phyloP scores from a whole-genome alignment of 2,329 filamentous ascomycete genomes.

The Colletotrichum gloeosporioides region DNA sequence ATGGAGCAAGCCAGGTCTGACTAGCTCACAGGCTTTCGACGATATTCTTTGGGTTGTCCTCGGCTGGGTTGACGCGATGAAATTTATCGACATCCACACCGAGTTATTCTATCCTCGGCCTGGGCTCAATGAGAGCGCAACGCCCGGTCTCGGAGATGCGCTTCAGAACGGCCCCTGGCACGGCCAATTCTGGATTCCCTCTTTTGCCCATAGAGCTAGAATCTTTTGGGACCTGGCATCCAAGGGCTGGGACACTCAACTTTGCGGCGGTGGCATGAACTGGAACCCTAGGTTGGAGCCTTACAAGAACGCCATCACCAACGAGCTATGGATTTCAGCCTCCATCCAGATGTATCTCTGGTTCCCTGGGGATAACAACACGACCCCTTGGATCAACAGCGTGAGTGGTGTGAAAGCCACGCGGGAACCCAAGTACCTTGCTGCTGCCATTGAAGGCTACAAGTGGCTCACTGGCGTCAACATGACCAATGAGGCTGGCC shows the following conservation, averaged over 20 bases:
- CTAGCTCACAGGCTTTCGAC: constrained; percentile 73
- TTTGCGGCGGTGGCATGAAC: constrained; percentile 88
- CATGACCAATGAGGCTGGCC: constrained; percentile 78
- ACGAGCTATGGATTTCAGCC: constrained; percentile 85
- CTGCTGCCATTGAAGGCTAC: constrained; percentile 79
- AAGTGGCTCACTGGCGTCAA: constrained; percentile 79
- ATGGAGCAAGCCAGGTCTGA: neutral
- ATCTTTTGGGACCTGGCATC: constrained; percentile 85
- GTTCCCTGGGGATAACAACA: constrained; percentile 81
- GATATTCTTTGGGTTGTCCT: constrained; percentile 97
- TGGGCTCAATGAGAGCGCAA: constrained; percentile 26
- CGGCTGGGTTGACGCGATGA: constrained; percentile 84
- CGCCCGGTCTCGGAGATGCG: constrained; percentile 31
- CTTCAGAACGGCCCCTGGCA: constrained; percentile 67
- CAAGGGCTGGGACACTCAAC: constrained; percentile 78
- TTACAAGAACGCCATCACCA: constrained; percentile 97
- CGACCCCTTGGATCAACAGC: constrained; percentile 65
- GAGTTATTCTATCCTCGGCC: constrained; percentile 59
- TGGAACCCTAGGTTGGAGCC: constrained; percentile 84
- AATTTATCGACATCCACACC: constrained; percentile 76
- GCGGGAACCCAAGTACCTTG: constrained; percentile 69
- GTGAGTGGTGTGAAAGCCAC: constrained; percentile 24
- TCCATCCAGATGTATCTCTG: constrained; percentile 89
- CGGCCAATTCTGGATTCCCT: constrained; percentile 74
- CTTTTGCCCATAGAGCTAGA: constrained; percentile 82